A percentile compares a stretch with the other conserved stretches of the same genome.
Conservation (phyloP, 169 alveolate genomes). For the Theileria sp. region DNA sequence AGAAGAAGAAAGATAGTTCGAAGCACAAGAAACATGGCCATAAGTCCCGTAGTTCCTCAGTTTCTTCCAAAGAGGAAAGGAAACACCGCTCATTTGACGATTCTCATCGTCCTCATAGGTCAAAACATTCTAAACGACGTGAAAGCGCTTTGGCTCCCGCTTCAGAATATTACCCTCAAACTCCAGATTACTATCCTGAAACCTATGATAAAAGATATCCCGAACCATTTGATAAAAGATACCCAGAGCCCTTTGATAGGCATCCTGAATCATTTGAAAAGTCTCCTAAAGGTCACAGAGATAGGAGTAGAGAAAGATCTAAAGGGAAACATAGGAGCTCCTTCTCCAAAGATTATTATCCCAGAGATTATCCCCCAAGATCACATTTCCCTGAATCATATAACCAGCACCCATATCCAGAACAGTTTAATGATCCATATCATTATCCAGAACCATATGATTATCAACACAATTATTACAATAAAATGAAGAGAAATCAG, state of each 20-base stretch:
- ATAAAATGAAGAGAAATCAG: neutral
- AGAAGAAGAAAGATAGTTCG: conserved; percentile 12
- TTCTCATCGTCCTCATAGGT: neutral
- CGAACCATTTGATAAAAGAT: neutral
- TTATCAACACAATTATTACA: conserved; percentile 8
- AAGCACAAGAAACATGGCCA: neutral
- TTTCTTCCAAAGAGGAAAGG: neutral
- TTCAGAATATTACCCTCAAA: neutral
- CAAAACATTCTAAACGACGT: conserved; percentile 19
- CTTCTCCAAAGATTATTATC: neutral
- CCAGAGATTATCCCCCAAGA: conserved; percentile 2
- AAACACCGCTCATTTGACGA: neutral
- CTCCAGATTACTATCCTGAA: neutral
- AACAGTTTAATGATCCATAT: neutral
- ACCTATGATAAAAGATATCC: neutral
- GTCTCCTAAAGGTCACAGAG: conserved; percentile 33
- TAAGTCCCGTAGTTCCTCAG: conserved; percentile 9
- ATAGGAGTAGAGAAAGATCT: neutral
- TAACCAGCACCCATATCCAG: neutral
- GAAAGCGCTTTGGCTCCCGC: neutral
- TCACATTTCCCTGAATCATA: neutral
- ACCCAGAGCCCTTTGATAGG: neutral
- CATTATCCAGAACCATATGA: neutral
- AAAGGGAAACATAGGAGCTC: neutral
- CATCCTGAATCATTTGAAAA: neutral